Percentiles rank a stretch among this genome's conserved stretches.
Conservation (phyloP, 305 asterid species). For the Fraxinus platypoda region DNA sequence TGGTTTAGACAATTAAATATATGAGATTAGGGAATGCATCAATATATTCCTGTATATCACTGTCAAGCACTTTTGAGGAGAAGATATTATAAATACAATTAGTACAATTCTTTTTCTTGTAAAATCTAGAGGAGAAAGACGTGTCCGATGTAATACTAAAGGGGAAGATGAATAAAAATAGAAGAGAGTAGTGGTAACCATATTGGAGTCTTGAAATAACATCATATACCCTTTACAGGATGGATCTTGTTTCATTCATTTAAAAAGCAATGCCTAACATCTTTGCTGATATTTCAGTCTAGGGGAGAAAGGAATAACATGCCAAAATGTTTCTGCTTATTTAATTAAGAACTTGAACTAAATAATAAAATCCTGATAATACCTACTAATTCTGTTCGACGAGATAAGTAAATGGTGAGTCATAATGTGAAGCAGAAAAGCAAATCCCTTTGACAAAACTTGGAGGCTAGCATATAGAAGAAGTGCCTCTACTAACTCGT, state of each 20-base stretch:
- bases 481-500: neutral
- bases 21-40: neutral
- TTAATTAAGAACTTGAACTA: neutral
- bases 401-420: neutral
- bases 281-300: neutral
- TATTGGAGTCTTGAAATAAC: neutral
- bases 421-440: neutral
- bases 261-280: neutral
- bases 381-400: neutral
- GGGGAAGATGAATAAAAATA: neutral
- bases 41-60: neutral
- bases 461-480: neutral
- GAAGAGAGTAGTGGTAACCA: neutral
- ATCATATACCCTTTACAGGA: neutral
- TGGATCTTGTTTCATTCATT: neutral
- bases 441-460: neutral
- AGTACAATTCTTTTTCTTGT: neutral
- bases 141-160: neutral
- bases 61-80: neutral
- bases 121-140: neutral
- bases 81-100: neutral
- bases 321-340: neutral
- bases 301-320: neutral
- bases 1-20: neutral
- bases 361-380: neutral